Percentiles rank a stretch among this genome's conserved stretches.
Conservation (phyloP, 192 early-diverging fungal species). For the Gonapodya prolifera region DNA sequence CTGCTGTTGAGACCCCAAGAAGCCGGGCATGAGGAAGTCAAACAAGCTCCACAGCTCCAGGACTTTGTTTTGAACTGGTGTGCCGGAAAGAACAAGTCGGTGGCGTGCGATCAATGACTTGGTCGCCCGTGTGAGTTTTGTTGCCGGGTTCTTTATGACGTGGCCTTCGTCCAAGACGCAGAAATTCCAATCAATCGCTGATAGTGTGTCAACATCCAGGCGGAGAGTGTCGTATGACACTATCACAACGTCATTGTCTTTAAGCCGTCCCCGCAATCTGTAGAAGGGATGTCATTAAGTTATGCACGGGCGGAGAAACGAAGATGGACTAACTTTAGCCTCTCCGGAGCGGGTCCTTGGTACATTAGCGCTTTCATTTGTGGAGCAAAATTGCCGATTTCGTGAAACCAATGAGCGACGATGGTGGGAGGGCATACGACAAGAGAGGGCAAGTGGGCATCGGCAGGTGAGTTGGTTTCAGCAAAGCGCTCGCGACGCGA, state of each 20-base stretch:
- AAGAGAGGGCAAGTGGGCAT: slow-evolving; percentile 63
- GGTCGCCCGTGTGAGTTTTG: slow-evolving; percentile 86
- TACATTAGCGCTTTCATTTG: slow-evolving; percentile 73
- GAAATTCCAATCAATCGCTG: slow-evolving; percentile 72
- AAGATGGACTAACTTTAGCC: slow-evolving; percentile 33
- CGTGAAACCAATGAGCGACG: slow-evolving; percentile 92
- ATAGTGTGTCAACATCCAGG: slow-evolving; percentile 82
- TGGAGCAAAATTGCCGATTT: slow-evolving; percentile 70
- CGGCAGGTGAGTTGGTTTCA: slow-evolving; percentile 42
- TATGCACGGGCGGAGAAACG: background rate
- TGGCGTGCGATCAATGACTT: slow-evolving; percentile 79
- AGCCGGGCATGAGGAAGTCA: slow-evolving; percentile 98
- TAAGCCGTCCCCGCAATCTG: slow-evolving; percentile 2
- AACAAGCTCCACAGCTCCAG: slow-evolving; percentile 96
- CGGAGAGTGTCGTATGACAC: slow-evolving; percentile 95
- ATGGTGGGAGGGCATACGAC: slow-evolving; percentile 94
- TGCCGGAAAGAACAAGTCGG: slow-evolving; percentile 89
- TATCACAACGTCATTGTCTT: slow-evolving; percentile 59
- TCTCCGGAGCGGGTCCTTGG: slow-evolving; percentile 64
- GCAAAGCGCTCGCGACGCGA: slow-evolving; percentile 43
- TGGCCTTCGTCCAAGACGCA: slow-evolving; percentile 97
- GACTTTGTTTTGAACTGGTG: slow-evolving; percentile 97
- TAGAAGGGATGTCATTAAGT: too few species aligned
- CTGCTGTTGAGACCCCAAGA: slow-evolving; percentile 73
- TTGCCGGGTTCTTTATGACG: slow-evolving; percentile 87